Evolutionary conservation across 805 yeast genomes (phyloP), one percentile per base, ranked within the genome.

Genomic region (Ogataea methanolica): DNA sequence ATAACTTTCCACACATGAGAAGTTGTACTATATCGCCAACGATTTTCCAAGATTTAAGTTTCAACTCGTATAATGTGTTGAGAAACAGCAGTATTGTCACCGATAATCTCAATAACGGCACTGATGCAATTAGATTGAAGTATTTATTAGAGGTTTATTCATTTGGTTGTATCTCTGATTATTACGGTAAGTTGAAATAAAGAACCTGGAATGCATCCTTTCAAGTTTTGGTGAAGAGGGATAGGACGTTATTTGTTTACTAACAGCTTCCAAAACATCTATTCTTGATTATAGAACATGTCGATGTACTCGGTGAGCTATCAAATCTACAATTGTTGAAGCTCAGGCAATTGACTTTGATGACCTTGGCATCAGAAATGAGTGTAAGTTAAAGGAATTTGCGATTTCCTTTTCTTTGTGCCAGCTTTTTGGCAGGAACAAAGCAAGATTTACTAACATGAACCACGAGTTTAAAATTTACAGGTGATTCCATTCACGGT

Each of bases 81-180:
- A 43, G 58, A 36, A 51, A 52, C 31, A 39, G 34, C 8, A 21
- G 12, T 11, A 21, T 12, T 9, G 14, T 5, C 35, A 16, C 21
- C 5, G 39, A n/a, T 35, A 39, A 21, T 38, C 23, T 14, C 29
- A 19, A 15, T 17, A 46, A 38, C 1, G 44, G 41, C 29, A 22
- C 41, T 22, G 41, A 41, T 15, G n/a, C 33, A 21, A n/a, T 21
- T 12, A 39, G 33, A 22, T 16, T 47, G 23, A 36, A 36, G 16
- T 38, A 40, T 23, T 43, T 60, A 12, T 41, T 62, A 15, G 68
- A 63, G 51, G 37, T 65, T 15, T 63, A 45, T 49, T 51, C 65
- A 2, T 65, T 59, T 54, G 67, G 66, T 6, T 51, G 51, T 2
- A 39, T 58, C 8, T n/a, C 33, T 7, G 62, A 62, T 44, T 59